Base-by-base conservation (phyloP, 768 basidiomycete genomes). In the Xerocomus potaroensis region DNA sequence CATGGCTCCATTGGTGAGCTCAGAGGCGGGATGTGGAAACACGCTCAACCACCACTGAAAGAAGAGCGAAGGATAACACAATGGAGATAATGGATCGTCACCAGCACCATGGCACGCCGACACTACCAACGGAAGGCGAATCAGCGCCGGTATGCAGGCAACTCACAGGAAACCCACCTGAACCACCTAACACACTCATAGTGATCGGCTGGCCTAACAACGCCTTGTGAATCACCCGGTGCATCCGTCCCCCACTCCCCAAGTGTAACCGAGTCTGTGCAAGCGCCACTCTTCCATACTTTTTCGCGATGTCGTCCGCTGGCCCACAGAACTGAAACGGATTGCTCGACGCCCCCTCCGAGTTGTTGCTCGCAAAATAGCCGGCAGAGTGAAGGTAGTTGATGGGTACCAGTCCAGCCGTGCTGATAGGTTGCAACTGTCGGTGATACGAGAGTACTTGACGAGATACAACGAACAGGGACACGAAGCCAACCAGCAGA, bases 11-110 rank as follows among this genome's bases (percentile, higher is more conserved):
- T 99, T 99, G 22, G 95, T 99, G 56, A 99, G 79, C 65, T 98
- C 94, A 10, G 94, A 92, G 2, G 93, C 94, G 0, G 95, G 95
- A 66, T 99, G 91, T 0, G 95, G 96, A 70, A 99, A 99, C n/a
- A 98, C 80, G 44, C 75, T 78, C 69, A 94, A 91, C 90, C 95
- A 96, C 95, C 96, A 99, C 41, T 84, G 74, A 73, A 98, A 98
- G 72, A 98, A 90, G 43, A 81, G 81, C n/a, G 88, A 83, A 1
- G 96, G 95, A 67, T 97, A 99, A 65, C 95, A 94, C 52, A 69
- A 69, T 0, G 87, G 75, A 0, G 89, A 80, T 46, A 96, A 73
- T 4, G 91, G 91, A 63, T 94, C 89, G 60, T 94, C 86, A 2
- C 93, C 94, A 8, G 92, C 86, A 18, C 94, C 93, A 60, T 94